Percentiles rank a stretch among this genome's conserved stretches.
Conservation (phyloP, 768 basidiomycete species). For the Leccinum uliginosum region DNA sequence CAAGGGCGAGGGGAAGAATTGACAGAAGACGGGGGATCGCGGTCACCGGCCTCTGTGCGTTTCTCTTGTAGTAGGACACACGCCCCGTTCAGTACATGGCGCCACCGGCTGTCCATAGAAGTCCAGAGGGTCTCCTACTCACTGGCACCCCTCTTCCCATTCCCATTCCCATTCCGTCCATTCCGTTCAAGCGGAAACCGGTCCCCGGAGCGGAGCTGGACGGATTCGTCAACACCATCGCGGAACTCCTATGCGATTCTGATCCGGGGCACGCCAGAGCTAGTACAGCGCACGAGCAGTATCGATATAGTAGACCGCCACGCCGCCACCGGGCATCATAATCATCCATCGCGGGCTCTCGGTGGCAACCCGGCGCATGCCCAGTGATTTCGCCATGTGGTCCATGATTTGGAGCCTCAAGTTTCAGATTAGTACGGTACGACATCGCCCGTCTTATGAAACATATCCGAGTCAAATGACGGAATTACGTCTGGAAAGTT, state of each 20-base stretch:
- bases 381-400: background rate
- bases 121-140: background rate
- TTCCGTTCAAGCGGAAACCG: slow-evolving; percentile 1
- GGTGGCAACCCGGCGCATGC: background rate
- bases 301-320: slow-evolving; percentile 2
- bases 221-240: slow-evolving; percentile 2
- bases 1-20: background rate
- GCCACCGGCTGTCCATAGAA: background rate
- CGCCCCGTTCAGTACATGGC: background rate
- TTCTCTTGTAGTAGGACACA: background rate
- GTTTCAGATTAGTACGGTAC: background rate
- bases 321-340: background rate
- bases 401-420: background rate
- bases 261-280: background rate
- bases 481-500: background rate
- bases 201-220: slow-evolving; percentile 9
- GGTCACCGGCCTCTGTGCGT: background rate
- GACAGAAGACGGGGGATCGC: background rate
- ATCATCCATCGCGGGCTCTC: background rate
- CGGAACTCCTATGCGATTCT: background rate
- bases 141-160: background rate
- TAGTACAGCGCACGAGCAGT: background rate
- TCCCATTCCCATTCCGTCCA: background rate
- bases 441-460: background rate
- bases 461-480: slow-evolving; percentile 2